Conservation (phyloP, 2,329 filamentous ascomycete species). For the Capronia epimyces region DNA sequence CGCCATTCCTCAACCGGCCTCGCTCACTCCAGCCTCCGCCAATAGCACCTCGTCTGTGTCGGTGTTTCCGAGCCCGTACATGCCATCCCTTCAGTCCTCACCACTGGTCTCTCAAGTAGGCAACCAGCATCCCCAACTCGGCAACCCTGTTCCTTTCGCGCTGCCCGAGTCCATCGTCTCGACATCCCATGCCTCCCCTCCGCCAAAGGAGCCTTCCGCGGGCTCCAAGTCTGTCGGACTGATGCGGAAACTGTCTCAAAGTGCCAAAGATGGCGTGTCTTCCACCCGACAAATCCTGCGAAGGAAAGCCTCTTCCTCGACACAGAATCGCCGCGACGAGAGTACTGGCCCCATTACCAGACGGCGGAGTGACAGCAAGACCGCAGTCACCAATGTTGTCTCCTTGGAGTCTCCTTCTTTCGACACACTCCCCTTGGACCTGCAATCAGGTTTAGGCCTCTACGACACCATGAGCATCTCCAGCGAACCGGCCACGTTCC, state of each 20-base stretch:
- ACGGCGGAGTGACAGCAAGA: constrained; percentile 83
- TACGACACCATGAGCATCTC: constrained; percentile 38
- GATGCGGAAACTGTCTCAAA: constrained; percentile 79
- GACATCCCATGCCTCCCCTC: constrained; percentile 35
- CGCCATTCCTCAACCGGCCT: constrained; percentile 10
- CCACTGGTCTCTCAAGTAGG: constrained; percentile 21
- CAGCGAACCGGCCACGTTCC: constrained; percentile 35
- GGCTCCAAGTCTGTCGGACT: constrained; percentile 56
- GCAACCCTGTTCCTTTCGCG: constrained; percentile 54
- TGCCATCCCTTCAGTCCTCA: constrained; percentile 26
- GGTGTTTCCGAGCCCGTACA: constrained; percentile 25
- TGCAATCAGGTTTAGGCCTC: constrained; percentile 29
- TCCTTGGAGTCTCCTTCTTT: constrained; percentile 16
- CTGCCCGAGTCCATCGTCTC: constrained; percentile 66
- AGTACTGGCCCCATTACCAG: constrained; percentile 87
- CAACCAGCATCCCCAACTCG: constrained; percentile 33
- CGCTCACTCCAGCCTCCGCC: constrained; percentile 24
- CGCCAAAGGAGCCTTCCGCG: constrained; percentile 14
- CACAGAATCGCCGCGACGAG: constrained; percentile 71
- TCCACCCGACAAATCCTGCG: constrained; percentile 51
- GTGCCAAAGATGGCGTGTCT: constrained; percentile 54
- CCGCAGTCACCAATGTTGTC: constrained; percentile 45
- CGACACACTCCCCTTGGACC: constrained; percentile 17
- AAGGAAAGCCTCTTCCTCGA: constrained; percentile 71
- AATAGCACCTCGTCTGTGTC: constrained; percentile 25